Evolutionary conservation across 805 yeast species (phyloP), one percentile per base, ranked within the genome.

Genomic region (Kazachstania viticola): DNA sequence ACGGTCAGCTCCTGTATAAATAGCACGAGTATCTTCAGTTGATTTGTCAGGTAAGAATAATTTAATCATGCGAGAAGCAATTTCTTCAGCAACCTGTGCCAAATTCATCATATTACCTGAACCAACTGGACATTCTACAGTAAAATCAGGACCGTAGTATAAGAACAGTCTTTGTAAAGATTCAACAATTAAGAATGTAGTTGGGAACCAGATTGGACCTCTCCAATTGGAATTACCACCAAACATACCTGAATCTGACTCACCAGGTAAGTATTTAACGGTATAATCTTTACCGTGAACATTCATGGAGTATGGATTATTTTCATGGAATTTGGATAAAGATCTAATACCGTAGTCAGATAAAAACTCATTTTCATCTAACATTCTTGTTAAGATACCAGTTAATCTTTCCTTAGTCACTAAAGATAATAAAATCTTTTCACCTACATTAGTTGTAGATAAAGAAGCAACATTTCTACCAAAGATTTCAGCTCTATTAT

Each of bases 201-300:
- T 82, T 14, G 96, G 94, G 66, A 85, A 84, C 96, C 96, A 85
- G 44, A 85, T 84, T 12, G 96, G 95, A 3, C 96, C 96, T 56
- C 96, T 70, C 96, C 96, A 85, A 58, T 85, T 85, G 15, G 95
- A 84, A 55, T 85, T 85, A 37, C 96, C 96, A 31, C 96, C 96
- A 67, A 85, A 85, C 72, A 87, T 71, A 4, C 94, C 94, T 5
- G 93, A 78, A 51, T 83, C 88, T 18, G 93, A 79, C 50, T 83
- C 94, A 19, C 94, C 95, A 4, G 94, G 79, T 33, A 83, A 68
- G 56, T 84, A 83, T 37, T 70, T 69, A 21, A 83, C 87, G 28
- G 65, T 61, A 56, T 76, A 85, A 25, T 67, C 62, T 42, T 73
- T 67, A 13, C 93, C 93, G 53, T 81, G 67, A 27, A 85, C 94